Percentiles rank a stretch among this genome's conserved stretches.
phyloP scores from a whole-genome alignment of 2,329 filamentous ascomycete species.

The Talaromyces marneffei region DNA sequence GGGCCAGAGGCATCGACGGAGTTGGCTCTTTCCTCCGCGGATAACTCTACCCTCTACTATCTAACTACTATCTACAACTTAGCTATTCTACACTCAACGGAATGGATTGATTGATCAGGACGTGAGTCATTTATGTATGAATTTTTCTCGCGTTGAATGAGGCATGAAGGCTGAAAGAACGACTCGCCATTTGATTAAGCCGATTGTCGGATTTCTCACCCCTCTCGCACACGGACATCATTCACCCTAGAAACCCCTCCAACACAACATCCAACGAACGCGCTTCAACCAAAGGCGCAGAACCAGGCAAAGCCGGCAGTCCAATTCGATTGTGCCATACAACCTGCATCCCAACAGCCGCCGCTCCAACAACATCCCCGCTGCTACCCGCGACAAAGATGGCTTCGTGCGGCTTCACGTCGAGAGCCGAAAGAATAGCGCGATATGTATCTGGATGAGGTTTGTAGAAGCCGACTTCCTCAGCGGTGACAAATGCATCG shows the following conservation, averaged over 20 bases:
- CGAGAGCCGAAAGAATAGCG: conserved; percentile 25
- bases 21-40: conserved; percentile 2
- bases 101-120: neutral
- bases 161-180: neutral
- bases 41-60: neutral
- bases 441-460: conserved; percentile 31
- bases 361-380: conserved; percentile 37
- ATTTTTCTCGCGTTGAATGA: neutral
- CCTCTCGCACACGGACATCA: neutral
- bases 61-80: neutral
- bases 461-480: conserved; percentile 40
- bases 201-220: neutral
- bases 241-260: neutral
- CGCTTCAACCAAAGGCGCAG: conserved; percentile 12
- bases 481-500: conserved; percentile 33
- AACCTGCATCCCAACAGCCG: conserved; percentile 35
- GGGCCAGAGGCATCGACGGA: neutral
- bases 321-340: conserved; percentile 34
- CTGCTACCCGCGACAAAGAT: conserved; percentile 39
- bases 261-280: conserved; percentile 8
- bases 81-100: neutral
- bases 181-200: neutral
- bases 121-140: neutral
- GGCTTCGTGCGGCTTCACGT: conserved; percentile 22
- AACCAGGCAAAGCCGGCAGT: conserved; percentile 11